Evolutionary conservation across 163 green algal genomes (phyloP).

Genomic region (Scenedesmus sp.): DNA sequence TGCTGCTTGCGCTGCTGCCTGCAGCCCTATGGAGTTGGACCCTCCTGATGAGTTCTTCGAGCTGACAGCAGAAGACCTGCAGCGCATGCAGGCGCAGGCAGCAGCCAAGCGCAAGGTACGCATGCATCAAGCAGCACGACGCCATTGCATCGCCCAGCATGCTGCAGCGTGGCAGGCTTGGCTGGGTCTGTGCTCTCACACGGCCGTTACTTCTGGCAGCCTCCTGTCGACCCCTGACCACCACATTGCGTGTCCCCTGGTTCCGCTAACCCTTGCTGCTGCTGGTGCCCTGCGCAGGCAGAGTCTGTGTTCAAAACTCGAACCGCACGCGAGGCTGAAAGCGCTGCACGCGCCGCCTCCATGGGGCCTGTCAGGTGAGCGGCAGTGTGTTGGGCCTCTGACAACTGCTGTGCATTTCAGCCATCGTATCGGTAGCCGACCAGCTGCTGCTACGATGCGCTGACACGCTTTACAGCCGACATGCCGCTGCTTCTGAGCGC

Average conservation of each 20-base stretch:
- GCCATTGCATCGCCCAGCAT: neutral
- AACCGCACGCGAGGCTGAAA: slow-evolving; percentile 29
- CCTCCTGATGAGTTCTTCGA: slow-evolving; percentile 54
- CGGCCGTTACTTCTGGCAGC: neutral
- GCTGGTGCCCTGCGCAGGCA: slow-evolving; percentile 11
- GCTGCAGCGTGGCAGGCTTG: neutral
- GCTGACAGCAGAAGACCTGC: slow-evolving; percentile 48
- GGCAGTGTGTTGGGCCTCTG: neutral
- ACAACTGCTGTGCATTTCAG: neutral
- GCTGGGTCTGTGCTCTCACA: neutral
- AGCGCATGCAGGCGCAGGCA: slow-evolving; percentile 31
- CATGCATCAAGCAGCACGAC: neutral
- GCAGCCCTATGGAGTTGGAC: slow-evolving; percentile 26
- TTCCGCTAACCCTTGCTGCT: neutral
- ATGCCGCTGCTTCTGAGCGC: no score
- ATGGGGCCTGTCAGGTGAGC: slow-evolving; percentile 22
- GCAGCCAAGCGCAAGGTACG: slow-evolving; percentile 33
- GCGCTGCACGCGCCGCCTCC: neutral
- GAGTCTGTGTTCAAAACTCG: slow-evolving; percentile 32
- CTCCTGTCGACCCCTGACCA: neutral
- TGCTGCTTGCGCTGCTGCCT: neutral
- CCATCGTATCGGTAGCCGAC: neutral
- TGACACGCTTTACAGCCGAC: neutral
- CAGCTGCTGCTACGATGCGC: neutral
- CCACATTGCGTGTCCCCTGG: neutral